Percentiles rank a stretch among this genome's conserved stretches.
phyloP scores from a whole-genome alignment of 371 early-diverging fungal genomes.

The Mortierella sp. region DNA sequence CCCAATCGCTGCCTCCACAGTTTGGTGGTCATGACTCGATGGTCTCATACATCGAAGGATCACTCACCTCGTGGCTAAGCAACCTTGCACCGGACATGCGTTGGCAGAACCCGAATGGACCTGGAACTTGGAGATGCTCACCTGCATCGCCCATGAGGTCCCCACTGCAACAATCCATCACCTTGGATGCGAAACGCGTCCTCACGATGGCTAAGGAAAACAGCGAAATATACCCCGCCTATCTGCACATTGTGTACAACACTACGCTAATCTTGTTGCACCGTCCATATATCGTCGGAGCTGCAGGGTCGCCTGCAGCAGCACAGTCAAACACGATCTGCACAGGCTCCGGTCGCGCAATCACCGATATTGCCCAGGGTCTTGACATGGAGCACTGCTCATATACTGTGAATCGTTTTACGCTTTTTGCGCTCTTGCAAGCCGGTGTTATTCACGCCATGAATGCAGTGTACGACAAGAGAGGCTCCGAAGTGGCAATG shows the following conservation, averaged over 20 bases:
- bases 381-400: slow-evolving; percentile 46
- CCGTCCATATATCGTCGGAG: slow-evolving; percentile 70
- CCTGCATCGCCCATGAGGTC: slow-evolving; percentile 36
- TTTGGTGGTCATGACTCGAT: slow-evolving; percentile 55
- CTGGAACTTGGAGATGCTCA: slow-evolving; percentile 16
- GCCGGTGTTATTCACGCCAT: slow-evolving; percentile 50
- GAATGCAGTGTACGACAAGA: slow-evolving; percentile 53
- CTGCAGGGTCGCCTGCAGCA: slow-evolving; percentile 51
- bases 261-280: slow-evolving; percentile 82
- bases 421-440: slow-evolving; percentile 47
- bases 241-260: slow-evolving; percentile 83
- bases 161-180: slow-evolving; percentile 2
- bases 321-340: slow-evolving; percentile 54
- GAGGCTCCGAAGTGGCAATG: slow-evolving; percentile 47
- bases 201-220: slow-evolving; percentile 9
- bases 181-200: slow-evolving; percentile 13
- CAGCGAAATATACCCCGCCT: slow-evolving; percentile 43
- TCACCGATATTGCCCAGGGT: slow-evolving; percentile 49
- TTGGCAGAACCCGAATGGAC: slow-evolving; percentile 29
- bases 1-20: slow-evolving; percentile 50
- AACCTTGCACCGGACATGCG: slow-evolving; percentile 49
- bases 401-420: slow-evolving; percentile 50
- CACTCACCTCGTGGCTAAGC: slow-evolving; percentile 53
- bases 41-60: slow-evolving; percentile 47
- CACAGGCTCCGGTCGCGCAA: slow-evolving; percentile 52